Evolutionary conservation across 768 basidiomycete genomes (phyloP).

Genomic region (Pisolithus sp.): DNA sequence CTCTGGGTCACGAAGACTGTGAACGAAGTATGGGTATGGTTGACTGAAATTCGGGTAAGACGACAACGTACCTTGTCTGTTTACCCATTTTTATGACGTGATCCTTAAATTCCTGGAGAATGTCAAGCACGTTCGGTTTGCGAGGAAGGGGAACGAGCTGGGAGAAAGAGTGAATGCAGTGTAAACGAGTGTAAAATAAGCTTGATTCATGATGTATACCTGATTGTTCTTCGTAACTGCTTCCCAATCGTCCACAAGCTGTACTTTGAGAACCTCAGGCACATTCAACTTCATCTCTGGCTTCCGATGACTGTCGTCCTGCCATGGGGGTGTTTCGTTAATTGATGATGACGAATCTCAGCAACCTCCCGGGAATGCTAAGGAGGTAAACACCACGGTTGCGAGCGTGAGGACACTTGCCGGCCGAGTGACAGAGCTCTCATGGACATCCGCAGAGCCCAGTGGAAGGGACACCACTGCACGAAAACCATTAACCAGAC

Average conservation of each 20-base stretch:
- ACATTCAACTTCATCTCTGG: constrained; percentile 88
- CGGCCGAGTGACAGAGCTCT: background rate
- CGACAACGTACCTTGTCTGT: constrained; percentile 38
- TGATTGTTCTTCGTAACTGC: constrained; percentile 91
- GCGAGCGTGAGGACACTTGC: too few species aligned
- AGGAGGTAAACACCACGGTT: too few species aligned
- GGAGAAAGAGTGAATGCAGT: background rate
- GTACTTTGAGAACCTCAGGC: constrained; percentile 83
- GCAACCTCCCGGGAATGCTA: too few species aligned
- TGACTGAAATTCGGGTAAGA: background rate
- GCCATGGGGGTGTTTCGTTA: background rate
- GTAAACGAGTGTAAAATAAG: too few species aligned
- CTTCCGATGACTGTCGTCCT: constrained; percentile 74
- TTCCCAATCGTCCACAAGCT: constrained; percentile 97
- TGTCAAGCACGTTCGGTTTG: constrained; percentile 65
- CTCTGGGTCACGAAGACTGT: constrained; percentile 62
- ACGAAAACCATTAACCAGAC: constrained; percentile 12
- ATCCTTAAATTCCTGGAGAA: constrained; percentile 73
- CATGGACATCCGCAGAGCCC: background rate
- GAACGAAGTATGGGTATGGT: background rate
- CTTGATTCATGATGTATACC: constrained; percentile 34
- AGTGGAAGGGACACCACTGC: background rate
- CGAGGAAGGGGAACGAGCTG: constrained; percentile 85
- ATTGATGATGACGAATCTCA: background rate
- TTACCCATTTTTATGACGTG: constrained; percentile 46